phyloP scores from a whole-genome alignment of 768 basidiomycete species.

The Saitozyma sp. region DNA sequence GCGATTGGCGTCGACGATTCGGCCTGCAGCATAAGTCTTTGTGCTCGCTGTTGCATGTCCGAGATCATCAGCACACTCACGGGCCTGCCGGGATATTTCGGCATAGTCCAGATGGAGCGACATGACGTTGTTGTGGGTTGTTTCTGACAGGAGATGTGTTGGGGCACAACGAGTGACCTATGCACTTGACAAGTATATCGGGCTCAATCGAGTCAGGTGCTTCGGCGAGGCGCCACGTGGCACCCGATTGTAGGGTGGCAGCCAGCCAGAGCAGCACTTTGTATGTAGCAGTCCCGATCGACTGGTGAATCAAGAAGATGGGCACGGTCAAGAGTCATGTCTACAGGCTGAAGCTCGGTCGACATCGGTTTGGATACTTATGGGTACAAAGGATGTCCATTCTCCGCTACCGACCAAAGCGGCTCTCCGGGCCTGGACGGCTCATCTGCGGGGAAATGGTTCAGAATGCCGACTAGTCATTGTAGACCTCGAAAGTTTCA shows the following conservation, averaged over 20 bases:
- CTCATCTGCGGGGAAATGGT: too few species aligned
- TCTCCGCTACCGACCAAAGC: too few species aligned
- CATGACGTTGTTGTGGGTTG: neutral
- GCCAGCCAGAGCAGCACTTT: neutral
- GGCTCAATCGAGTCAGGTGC: neutral
- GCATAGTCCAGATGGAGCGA: slow-evolving; percentile 17
- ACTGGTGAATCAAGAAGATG: neutral
- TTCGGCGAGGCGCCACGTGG: neutral
- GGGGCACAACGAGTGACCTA: neutral
- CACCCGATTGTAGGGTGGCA: neutral
- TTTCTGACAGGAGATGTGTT: neutral
- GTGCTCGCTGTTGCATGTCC: neutral
- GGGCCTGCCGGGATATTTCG: slow-evolving; percentile 26
- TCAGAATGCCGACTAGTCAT: too few species aligned
- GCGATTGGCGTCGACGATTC: slow-evolving; percentile 26
- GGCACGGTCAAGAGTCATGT: neutral
- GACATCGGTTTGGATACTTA: too few species aligned
- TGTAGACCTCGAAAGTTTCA: neutral
- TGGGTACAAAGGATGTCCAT: too few species aligned
- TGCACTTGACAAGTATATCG: neutral
- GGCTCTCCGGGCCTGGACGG: too few species aligned
- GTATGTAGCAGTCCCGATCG: neutral
- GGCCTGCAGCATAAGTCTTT: slow-evolving; percentile 4
- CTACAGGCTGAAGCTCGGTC: too few species aligned
- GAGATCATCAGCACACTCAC: slow-evolving; percentile 7